phyloP scores from a whole-genome alignment of 2,329 filamentous ascomycete genomes.

The Colletotrichum destructivum region DNA sequence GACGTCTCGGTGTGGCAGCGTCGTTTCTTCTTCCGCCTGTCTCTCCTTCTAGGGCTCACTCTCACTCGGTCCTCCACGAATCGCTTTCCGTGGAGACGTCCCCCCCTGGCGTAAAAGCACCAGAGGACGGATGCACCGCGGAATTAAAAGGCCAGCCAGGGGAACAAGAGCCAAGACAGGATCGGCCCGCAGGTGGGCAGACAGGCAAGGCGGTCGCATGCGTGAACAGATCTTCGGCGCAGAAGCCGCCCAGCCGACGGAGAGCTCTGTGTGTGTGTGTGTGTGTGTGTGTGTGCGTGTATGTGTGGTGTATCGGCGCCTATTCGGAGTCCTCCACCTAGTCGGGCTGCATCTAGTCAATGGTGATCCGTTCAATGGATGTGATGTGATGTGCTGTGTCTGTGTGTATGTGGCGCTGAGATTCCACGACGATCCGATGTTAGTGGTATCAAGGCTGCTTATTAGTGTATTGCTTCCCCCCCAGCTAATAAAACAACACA shows the following conservation, averaged over 20 bases:
- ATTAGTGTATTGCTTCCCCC: not conserved
- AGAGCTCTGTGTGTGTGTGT: constrained; percentile 2
- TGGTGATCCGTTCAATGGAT: no score
- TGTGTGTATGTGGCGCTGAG: not conserved
- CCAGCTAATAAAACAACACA: not conserved
- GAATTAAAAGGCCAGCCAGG: constrained; percentile 3
- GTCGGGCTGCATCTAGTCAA: not conserved
- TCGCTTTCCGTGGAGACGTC: constrained; percentile 13
- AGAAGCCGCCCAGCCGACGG: constrained; percentile 4
- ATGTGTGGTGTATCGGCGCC: no score
- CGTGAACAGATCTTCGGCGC: constrained; percentile 33
- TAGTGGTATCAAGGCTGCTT: constrained; percentile 1
- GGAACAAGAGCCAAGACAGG: constrained; percentile 29
- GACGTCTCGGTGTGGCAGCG: constrained; percentile 28
- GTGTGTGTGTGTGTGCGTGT: no score
- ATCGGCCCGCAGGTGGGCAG: constrained; percentile 36
- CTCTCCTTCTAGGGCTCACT: not conserved
- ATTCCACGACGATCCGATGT: constrained; percentile 16
- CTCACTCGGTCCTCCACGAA: constrained; percentile 15
- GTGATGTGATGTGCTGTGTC: not conserved
- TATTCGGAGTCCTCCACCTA: not conserved
- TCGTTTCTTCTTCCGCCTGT: constrained; percentile 20
- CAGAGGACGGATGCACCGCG: not conserved
- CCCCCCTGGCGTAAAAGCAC: constrained; percentile 14
- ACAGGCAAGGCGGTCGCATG: constrained; percentile 19